These are phyloP conservation scores for Gyromitra esculenta DNA, from an alignment of 2,329 filamentous ascomycete species.

Conservation along the genomic window DNA sequence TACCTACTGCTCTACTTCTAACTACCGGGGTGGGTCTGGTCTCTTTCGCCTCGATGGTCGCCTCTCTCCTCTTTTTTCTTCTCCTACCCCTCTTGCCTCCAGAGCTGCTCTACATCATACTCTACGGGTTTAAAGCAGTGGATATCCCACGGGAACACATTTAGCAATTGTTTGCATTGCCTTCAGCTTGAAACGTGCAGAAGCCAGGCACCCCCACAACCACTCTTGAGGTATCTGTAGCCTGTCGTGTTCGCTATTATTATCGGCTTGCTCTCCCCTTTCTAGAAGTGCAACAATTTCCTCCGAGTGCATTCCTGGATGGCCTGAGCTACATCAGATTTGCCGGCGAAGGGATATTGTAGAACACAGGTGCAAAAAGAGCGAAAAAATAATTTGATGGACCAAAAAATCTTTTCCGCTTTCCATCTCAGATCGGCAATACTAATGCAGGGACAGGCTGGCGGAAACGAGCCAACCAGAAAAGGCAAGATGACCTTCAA, in stretches of 20 bases:
- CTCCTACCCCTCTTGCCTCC: background rate
- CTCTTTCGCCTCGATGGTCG: background rate
- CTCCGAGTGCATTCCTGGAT: conserved; percentile 7
- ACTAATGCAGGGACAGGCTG: conserved; percentile 30
- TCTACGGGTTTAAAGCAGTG: conserved; percentile 1
- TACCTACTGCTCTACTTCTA: background rate
- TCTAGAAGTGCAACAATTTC: conserved; percentile 4
- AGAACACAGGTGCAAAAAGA: background rate
- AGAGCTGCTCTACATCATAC: background rate
- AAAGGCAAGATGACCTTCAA: conserved; percentile 6
- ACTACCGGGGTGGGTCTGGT: conserved; percentile 10
- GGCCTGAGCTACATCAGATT: conserved; percentile 3
- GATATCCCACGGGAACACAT: background rate
- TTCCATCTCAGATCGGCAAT: conserved; percentile 28
- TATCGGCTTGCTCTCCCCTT: conserved; percentile 6
- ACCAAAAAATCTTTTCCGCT: conserved; percentile 20
- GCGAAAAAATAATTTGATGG: conserved; percentile 4
- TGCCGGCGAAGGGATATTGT: background rate
- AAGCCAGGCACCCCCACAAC: background rate
- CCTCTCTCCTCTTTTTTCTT: background rate
- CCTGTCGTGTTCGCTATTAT: background rate
- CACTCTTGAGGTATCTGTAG: background rate
- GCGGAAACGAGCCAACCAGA: conserved; percentile 20
- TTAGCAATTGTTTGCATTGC: conserved; percentile 37
- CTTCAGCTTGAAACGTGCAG: conserved; percentile 3